A percentile compares a stretch with the other conserved stretches of the same genome.
Evolutionary conservation across 257 asterid species (phyloP).

Genomic region (Solanum ahanhuiri): DNA sequence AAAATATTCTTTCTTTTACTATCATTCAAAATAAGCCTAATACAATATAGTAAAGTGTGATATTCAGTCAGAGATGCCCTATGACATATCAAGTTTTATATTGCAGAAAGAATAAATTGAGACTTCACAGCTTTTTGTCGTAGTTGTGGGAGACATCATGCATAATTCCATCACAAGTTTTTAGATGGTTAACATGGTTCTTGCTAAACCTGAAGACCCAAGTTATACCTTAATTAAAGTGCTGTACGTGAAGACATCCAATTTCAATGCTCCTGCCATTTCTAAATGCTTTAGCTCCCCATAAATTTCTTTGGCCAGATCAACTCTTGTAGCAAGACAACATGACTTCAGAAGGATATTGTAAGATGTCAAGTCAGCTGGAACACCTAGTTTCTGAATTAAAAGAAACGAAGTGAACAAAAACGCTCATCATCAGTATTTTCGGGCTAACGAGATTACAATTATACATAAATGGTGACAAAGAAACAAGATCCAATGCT

Average conservation of each 20-base stretch:
- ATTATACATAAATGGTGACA: background rate
- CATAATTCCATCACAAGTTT: background rate
- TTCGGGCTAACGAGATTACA: background rate
- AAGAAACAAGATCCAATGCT: background rate
- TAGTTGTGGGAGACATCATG: background rate
- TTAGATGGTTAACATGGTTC: background rate
- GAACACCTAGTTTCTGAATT: conserved; percentile 60
- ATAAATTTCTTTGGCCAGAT: conserved; percentile 72
- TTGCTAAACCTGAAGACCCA: background rate
- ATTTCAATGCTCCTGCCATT: conserved; percentile 44
- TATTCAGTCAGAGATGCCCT: background rate
- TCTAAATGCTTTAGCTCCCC: conserved; percentile 48
- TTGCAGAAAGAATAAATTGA: background rate
- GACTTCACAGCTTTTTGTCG: background rate
- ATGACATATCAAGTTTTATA: background rate
- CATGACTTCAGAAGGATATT: conserved; percentile 87
- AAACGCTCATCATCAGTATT: background rate
- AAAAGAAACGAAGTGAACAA: background rate
- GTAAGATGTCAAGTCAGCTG: conserved; percentile 60
- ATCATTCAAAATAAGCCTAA: background rate
- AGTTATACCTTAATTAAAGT: conserved; percentile 72
- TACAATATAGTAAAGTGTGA: background rate
- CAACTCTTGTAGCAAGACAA: conserved; percentile 69
- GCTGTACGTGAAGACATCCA: conserved; percentile 94
- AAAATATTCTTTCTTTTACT: background rate